Evolutionary conservation across 2,329 filamentous ascomycete species (phyloP), one percentile per base, ranked within the genome.

Genomic region (Fusarium illudens): DNA sequence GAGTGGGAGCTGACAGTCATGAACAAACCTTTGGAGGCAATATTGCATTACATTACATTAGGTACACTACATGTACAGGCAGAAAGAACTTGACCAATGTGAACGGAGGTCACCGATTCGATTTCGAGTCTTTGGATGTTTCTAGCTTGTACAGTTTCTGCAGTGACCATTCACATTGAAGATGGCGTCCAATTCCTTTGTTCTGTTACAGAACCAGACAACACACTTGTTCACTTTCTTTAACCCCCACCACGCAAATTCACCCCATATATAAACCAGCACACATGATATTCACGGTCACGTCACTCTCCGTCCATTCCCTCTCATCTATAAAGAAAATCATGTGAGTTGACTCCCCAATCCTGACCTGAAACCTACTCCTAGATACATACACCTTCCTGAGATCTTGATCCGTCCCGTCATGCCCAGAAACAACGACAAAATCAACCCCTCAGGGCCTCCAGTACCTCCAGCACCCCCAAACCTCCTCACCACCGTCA

Each of bases 401-500:
- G n/a, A 20, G 27, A 15, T 10, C 25, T 27, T n/a, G 11, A 39
- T 29, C 11, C 55, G 29, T 58, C 57, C 17, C 19, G 34, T 36
- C 11, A 20, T 44, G 17, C 8, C 53, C 15, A 51, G 12, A 32
- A 33, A 69, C 20, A 27, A 57, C 11, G 29, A 60, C 29, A 27
- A 20, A 15, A 10, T 15, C 22, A 15, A 44, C 10, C 39, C 39
- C 20, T 20, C 13, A 2, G 30, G 20, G 7, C n/a, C 29, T n/a
- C 50, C 34, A 12, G 39, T 58, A 2, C 65, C 62, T 36, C 44
- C 37, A 22, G 60, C 64, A 11, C 65, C 66, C 7, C 62, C 20
- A 7, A 54, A 69, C 19, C 17, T 69, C 12, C 36, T 67, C 11
- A 67, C 65, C 8, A 60, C 51, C 4, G 65, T 64, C 46, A 53